phyloP scores from a whole-genome alignment of 2,329 filamentous ascomycete species.

The Pseudopyrenochaeta lycopersici region DNA sequence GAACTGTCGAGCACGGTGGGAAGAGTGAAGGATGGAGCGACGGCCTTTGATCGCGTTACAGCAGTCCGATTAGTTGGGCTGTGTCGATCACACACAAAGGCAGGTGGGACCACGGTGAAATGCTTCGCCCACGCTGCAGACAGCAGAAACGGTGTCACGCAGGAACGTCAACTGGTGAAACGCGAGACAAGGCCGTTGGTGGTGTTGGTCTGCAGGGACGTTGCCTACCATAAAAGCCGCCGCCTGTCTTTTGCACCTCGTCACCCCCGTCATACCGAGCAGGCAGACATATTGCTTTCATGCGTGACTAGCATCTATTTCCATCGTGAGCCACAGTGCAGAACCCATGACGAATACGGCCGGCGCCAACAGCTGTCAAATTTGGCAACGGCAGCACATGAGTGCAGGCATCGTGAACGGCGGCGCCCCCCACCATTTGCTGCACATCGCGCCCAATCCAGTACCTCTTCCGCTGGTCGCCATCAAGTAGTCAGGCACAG shows the following conservation, averaged over 20 bases:
- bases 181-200: constrained; percentile 15
- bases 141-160: constrained; percentile 17
- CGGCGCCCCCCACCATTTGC: constrained; percentile 1
- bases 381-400: neutral
- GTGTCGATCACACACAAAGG: constrained; percentile 25
- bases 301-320: constrained; percentile 4
- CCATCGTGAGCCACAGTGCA: neutral
- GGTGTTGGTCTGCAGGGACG: constrained; percentile 1
- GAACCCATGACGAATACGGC: constrained; percentile 11
- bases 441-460: neutral
- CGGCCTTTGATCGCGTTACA: neutral
- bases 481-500: neutral
- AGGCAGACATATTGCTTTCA: constrained; percentile 25
- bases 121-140: constrained; percentile 15
- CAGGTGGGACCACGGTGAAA: constrained; percentile 11
- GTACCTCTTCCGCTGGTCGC: constrained; percentile 1
- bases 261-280: constrained; percentile 3
- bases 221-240: constrained; percentile 18
- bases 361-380: neutral
- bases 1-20: constrained; percentile 10
- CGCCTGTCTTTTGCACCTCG: constrained; percentile 6
- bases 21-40: constrained; percentile 6
- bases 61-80: constrained; percentile 12
- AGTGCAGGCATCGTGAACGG: neutral
- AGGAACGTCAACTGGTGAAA: constrained; percentile 25